phyloP scores from a whole-genome alignment of 495 filamentous ascomycete species.

The Aspergillus sclerotiicarbonarius region DNA sequence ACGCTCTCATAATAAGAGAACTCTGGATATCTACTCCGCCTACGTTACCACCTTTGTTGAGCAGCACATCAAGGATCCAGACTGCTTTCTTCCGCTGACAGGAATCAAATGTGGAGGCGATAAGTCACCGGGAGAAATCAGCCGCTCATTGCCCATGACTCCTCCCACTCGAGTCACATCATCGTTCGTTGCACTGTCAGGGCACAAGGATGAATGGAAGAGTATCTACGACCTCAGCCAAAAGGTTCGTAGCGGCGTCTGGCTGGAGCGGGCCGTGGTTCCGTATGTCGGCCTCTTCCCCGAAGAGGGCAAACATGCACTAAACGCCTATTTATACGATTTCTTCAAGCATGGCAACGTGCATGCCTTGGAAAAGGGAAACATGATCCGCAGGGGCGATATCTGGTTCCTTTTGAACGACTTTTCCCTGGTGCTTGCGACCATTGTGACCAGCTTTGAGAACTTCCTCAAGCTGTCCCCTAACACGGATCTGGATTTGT shows the following conservation, averaged over 20 bases:
- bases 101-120: constrained; percentile 40
- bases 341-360: constrained; percentile 71
- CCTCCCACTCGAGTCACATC: constrained; percentile 51
- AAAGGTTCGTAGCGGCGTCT: constrained; percentile 61
- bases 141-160: constrained; percentile 8
- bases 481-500: constrained; percentile 14
- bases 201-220: constrained; percentile 58
- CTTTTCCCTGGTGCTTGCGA: constrained; percentile 67
- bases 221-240: constrained; percentile 62
- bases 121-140: constrained; percentile 11
- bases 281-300: constrained; percentile 60
- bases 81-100: constrained; percentile 59
- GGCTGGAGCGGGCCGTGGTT: constrained; percentile 68
- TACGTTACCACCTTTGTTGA: constrained; percentile 68
- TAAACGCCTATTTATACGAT: constrained; percentile 73
- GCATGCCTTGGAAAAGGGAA: constrained; percentile 52
- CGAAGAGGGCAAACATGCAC: constrained; percentile 44
- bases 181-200: constrained; percentile 69
- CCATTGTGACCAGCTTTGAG: constrained; percentile 44
- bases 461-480: constrained; percentile 21
- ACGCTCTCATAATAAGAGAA: constrained; percentile 58
- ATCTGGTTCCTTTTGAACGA: constrained; percentile 68
- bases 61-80: constrained; percentile 54
- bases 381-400: constrained; percentile 59
- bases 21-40: constrained; percentile 58